Conservation (phyloP, 257 asterid species). For the Verbena officinalis region DNA sequence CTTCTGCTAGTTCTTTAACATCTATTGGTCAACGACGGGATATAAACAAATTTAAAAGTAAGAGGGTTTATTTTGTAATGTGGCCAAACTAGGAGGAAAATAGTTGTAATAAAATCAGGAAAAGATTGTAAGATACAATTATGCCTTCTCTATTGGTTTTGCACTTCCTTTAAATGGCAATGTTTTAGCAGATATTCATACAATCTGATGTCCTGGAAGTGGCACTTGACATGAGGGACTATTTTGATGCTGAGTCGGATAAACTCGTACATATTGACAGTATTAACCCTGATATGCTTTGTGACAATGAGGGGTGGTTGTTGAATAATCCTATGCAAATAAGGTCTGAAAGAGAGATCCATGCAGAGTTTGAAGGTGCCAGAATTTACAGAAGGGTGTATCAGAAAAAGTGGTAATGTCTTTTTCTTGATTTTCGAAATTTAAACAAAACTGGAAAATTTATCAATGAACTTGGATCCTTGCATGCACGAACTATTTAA, state of each 20-base stretch:
- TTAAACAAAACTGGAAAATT: too few relatives aligned
- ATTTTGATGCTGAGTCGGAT: constrained; percentile 61
- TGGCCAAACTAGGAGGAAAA: too few relatives aligned
- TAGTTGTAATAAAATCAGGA: neutral
- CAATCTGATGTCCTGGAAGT: constrained; percentile 88
- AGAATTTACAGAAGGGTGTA: constrained; percentile 78
- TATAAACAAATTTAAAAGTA: too few relatives aligned
- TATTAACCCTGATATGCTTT: constrained; percentile 40
- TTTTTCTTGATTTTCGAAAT: too few relatives aligned
- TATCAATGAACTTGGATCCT: too few relatives aligned
- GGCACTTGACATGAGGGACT: constrained; percentile 81
- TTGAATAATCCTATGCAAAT: constrained; percentile 84
- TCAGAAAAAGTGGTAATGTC: constrained; percentile 44
- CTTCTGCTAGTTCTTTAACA: too few relatives aligned
- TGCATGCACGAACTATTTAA: too few relatives aligned
- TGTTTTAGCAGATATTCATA: constrained; percentile 62
- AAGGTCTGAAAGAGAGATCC: constrained; percentile 86
- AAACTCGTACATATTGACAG: constrained; percentile 58
- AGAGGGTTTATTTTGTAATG: too few relatives aligned
- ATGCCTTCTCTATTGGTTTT: neutral
- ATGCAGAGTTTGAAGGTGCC: constrained; percentile 87
- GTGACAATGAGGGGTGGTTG: constrained; percentile 82
- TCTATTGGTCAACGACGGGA: too few relatives aligned
- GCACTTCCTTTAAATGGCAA: neutral
- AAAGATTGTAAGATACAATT: too few relatives aligned